These are phyloP conservation scores for Tolypocladium inflatum DNA, from an alignment of 2,329 filamentous ascomycete genomes.

Conservation along the genomic window DNA sequence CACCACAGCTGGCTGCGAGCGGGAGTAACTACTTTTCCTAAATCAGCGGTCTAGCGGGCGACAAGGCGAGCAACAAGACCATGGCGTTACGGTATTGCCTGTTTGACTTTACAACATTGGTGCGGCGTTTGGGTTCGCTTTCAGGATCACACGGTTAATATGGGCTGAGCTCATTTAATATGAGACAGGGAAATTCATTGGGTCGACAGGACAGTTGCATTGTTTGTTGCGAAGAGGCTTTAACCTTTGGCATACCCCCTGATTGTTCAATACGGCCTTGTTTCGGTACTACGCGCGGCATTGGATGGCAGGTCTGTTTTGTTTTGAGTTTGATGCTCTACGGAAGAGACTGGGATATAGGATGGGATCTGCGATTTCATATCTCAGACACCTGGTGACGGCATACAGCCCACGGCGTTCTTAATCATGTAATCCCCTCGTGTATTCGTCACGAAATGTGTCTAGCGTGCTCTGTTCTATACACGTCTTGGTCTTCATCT, in stretches of 20 bases:
- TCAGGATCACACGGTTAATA: not conserved
- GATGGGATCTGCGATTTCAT: not conserved
- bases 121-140: slow-evolving; percentile 6
- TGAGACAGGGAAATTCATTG: not conserved
- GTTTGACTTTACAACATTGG: slow-evolving; percentile 2
- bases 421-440: not conserved
- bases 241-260: not conserved
- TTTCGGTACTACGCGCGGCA: not conserved
- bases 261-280: not conserved
- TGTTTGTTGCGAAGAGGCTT: slow-evolving; percentile 1
- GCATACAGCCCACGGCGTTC: no score
- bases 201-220: not conserved
- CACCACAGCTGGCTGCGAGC: slow-evolving; percentile 5
- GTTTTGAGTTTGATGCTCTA: not conserved
- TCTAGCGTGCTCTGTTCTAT: not conserved
- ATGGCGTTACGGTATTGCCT: not conserved
- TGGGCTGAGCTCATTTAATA: not conserved
- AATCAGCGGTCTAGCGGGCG: not conserved
- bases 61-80: not conserved
- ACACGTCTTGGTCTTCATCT: not conserved
- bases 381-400: not conserved
- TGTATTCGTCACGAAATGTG: not conserved
- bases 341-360: not conserved
- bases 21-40: not conserved
- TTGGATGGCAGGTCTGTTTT: not conserved